Conservation (phyloP, 345 rosid genomes). For the Citrus reticulata region DNA sequence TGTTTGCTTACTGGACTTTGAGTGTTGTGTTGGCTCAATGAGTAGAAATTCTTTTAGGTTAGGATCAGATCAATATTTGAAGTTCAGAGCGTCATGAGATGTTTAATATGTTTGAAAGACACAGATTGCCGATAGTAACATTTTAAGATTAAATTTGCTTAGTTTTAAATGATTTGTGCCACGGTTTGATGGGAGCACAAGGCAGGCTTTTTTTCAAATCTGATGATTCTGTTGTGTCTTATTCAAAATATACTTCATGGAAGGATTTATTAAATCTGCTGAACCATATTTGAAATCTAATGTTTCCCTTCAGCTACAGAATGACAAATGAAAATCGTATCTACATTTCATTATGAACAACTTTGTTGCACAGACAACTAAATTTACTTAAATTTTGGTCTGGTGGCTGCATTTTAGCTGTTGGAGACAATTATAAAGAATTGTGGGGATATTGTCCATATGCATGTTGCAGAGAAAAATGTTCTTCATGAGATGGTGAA, state of each 20-base stretch:
- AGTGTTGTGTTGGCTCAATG: background rate
- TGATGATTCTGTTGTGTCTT: background rate
- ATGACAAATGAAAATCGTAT: background rate
- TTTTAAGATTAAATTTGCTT: background rate
- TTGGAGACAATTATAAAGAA: slow-evolving; percentile 97
- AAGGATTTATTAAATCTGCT: background rate
- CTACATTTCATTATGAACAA: background rate
- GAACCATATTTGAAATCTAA: background rate
- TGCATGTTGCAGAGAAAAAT: slow-evolving; percentile 99
- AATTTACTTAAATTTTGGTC: slow-evolving; percentile 18
- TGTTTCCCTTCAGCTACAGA: background rate
- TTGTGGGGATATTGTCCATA: slow-evolving; percentile 97
- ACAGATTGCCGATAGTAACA: background rate
- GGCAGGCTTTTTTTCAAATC: background rate
- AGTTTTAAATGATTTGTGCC: background rate
- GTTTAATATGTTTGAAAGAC: background rate
- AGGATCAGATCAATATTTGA: background rate
- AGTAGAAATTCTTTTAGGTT: background rate
- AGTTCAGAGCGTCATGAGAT: background rate
- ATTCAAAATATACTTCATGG: background rate
- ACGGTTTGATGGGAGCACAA: background rate
- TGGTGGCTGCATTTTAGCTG: slow-evolving; percentile 44
- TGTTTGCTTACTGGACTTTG: background rate
- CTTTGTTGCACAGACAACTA: slow-evolving; percentile 1
- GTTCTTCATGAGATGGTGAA: slow-evolving; percentile 94